These are phyloP conservation scores for Ceratobasidium sp. DNA, from an alignment of 1,284 basidiomycete species.

Conservation along the genomic window DNA sequence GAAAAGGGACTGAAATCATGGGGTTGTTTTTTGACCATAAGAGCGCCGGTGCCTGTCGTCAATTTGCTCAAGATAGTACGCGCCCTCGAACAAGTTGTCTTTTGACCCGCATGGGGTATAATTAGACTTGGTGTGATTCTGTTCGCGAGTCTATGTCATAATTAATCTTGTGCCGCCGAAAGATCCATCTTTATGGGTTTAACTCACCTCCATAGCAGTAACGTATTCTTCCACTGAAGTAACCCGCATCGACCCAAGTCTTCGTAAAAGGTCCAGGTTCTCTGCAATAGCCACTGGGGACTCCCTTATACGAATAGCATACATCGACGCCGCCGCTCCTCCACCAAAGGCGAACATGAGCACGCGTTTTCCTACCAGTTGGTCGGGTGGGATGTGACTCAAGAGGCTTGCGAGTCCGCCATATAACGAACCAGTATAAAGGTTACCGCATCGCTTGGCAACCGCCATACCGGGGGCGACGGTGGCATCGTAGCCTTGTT, in stretches of 20 bases:
- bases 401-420: conserved; percentile 90
- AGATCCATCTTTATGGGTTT: neutral
- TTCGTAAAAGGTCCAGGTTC: conserved; percentile 82
- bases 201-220: conserved; percentile 74
- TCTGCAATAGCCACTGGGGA: conserved; percentile 82
- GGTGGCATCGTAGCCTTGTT: conserved; percentile 72
- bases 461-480: conserved; percentile 81
- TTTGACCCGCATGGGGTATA: conserved; percentile 88
- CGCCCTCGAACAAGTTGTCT: conserved; percentile 92
- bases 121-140: conserved; percentile 91
- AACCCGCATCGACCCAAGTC: conserved; percentile 88
- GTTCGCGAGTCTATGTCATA: conserved; percentile 81
- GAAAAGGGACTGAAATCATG: neutral
- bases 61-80: conserved; percentile 92
- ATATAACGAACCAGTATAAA: conserved; percentile 98
- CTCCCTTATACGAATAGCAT: conserved; percentile 84
- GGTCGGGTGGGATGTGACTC: conserved; percentile 73
- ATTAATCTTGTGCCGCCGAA: conserved; percentile 18
- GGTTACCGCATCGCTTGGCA: conserved; percentile 92
- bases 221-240: conserved; percentile 90
- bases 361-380: conserved; percentile 83
- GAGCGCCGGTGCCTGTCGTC: conserved; percentile 94
- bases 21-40: conserved; percentile 63
- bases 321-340: conserved; percentile 93
- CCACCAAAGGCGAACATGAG: conserved; percentile 94